Base-by-base conservation (phyloP, 2,329 filamentous ascomycete genomes). In the Fusarium pseudoanthophilum region DNA sequence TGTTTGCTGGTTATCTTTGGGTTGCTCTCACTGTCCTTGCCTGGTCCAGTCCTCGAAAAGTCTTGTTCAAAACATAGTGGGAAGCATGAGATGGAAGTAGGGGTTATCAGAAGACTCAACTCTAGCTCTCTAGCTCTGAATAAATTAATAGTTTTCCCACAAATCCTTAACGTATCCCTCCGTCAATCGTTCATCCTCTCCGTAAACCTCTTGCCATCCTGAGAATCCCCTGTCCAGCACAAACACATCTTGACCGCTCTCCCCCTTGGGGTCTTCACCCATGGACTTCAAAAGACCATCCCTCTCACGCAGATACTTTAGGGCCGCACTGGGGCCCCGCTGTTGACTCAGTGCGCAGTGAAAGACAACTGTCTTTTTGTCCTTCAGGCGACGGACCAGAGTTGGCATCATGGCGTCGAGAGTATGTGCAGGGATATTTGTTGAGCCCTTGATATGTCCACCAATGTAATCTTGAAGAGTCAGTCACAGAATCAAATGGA, bases 321-420 rank as follows among this genome's bases (percentile, higher is more conserved):
- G 83, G 7, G 96, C 96, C 7, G 95, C 95, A 57, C 89, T 89
- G 1, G 96, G 96, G 0, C 96, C 96, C 2, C 96, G 88, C 84
- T 97, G 93, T 85, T 98, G 96, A 75, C 92, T 95, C 62, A 98
- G 85, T 24, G 93, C 93, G 83, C 96, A 99, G 84, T 99, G 96
- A 82, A 99, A 99, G 3, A 99, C 90, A 20, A 99, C 94, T 16
- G 88, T 92, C 63, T 96, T 90, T 82, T 94, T 95, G 79, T 92
- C 90, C 73, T 90, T 85, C 53, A 98, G 88, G 48, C 88, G 91
- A 64, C 94, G 90, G 18, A 97, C 87, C n/a, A 99, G 89, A 72
- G 95, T 93, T 1, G 95, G 93, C 82, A 96, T 90, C 75, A 88
- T 90, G 79, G 89, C 89, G 77, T 97, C 93, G 55, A 98, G 88